These are phyloP conservation scores for Erodium texanum DNA, from an alignment of 441 rosid genomes.

Conservation along the genomic window DNA sequence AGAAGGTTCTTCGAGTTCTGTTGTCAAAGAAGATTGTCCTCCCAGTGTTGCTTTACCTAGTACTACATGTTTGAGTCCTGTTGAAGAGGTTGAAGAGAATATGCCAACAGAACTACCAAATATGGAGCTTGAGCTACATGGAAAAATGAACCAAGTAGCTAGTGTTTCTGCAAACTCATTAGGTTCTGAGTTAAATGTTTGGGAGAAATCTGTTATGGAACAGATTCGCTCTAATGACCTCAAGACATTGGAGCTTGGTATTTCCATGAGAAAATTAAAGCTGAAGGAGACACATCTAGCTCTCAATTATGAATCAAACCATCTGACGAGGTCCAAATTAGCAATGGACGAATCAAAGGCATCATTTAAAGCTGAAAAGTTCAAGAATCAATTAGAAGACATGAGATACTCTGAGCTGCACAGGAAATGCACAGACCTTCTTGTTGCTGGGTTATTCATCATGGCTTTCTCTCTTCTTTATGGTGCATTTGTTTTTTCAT, in stretches of 20 bases:
- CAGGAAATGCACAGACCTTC: conserved; percentile 58
- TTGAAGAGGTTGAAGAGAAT: conserved; percentile 38
- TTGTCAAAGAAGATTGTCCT: conserved; percentile 5
- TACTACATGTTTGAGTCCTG: conserved; percentile 2
- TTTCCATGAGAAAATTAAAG: conserved; percentile 40
- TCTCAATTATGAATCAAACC: conserved; percentile 46
- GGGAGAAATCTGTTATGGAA: conserved; percentile 49
- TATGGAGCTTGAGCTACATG: conserved; percentile 34
- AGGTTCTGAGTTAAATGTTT: conserved; percentile 24
- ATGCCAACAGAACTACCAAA: conserved; percentile 18
- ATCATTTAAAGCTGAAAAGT: conserved; percentile 61
- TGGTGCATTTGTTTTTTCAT: conserved; percentile 62
- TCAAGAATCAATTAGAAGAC: conserved; percentile 63
- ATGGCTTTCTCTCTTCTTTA: conserved; percentile 50
- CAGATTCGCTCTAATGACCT: conserved; percentile 73
- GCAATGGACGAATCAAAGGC: conserved; percentile 57
- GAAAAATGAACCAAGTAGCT: conserved; percentile 30
- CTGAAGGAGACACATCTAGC: conserved; percentile 49
- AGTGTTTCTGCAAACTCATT: conserved; percentile 28
- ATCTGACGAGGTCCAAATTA: conserved; percentile 50
- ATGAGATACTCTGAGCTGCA: conserved; percentile 60
- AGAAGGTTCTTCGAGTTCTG: conserved; percentile 6
- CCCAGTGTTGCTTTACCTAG: not conserved
- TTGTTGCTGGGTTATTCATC: conserved; percentile 59
- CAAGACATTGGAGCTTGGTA: conserved; percentile 53